Percentiles rank a stretch among this genome's conserved stretches.
Evolutionary conservation across 345 rosid species (phyloP).

Genomic region (Populus nigra): DNA sequence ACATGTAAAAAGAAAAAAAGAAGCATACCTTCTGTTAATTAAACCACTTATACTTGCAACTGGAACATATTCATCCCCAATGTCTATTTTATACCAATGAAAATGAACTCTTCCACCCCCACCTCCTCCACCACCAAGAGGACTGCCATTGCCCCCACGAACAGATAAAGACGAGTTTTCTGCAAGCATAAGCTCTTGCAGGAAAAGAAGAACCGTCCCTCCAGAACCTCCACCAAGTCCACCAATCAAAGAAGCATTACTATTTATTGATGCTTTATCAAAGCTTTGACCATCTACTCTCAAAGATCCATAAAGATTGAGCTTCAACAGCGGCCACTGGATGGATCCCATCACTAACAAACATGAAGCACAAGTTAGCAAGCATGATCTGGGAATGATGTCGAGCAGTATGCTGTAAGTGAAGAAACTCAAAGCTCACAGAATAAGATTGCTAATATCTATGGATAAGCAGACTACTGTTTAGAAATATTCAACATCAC

Average conservation of each 20-base stretch:
- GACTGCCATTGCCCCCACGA: conserved; percentile 82
- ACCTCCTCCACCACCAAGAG: conserved; percentile 91
- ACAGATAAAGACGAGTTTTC: conserved; percentile 66
- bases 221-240: conserved; percentile 99
- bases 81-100: conserved; percentile 84
- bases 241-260: conserved; percentile 60
- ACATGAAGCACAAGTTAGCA: conserved; percentile 27
- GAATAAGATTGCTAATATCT: not conserved
- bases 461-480: not conserved
- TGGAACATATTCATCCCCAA: conserved; percentile 73
- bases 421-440: conserved; percentile 8
- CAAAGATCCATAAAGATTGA: conserved; percentile 70
- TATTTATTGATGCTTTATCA: conserved; percentile 34
- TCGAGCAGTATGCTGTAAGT: not conserved
- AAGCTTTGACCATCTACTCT: conserved; percentile 87
- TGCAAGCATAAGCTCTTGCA: conserved; percentile 69
- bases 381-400: conserved; percentile 2
- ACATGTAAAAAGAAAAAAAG: not conserved
- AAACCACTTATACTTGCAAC: conserved; percentile 70
- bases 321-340: conserved; percentile 73
- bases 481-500: conserved; percentile 1
- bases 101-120: conserved; percentile 99
- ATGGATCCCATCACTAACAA: conserved; percentile 78
- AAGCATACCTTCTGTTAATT: conserved; percentile 61
- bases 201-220: conserved; percentile 94